Evolutionary conservation across 352 stramenopile species (phyloP).

Genomic region (Thalassiosira allenii): DNA sequence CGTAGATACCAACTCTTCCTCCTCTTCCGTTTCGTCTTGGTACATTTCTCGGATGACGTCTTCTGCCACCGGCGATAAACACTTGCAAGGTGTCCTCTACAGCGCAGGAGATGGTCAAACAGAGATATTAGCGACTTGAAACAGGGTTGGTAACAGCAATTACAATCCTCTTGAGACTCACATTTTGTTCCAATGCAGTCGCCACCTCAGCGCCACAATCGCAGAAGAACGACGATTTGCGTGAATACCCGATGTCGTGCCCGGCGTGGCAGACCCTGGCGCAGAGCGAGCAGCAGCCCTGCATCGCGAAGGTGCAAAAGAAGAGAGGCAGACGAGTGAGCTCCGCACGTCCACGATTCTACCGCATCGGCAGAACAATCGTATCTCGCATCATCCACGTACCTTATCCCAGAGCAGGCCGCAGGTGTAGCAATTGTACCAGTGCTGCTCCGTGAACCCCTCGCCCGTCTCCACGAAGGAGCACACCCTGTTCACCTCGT

Average conservation of each 20-base stretch:
- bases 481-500: slow-evolving; percentile 56
- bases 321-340: no score
- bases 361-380: no score
- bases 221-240: slow-evolving; percentile 89
- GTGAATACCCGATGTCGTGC: slow-evolving; percentile 88
- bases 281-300: slow-evolving; percentile 85
- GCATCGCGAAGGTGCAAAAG: no score
- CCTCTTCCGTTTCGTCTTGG: slow-evolving; percentile 26
- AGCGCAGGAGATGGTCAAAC: no score
- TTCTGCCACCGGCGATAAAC: slow-evolving; percentile 66
- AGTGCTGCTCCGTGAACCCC: slow-evolving; percentile 83
- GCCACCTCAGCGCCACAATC: slow-evolving; percentile 87
- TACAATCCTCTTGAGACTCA: no score
- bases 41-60: slow-evolving; percentile 56
- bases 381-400: no score
- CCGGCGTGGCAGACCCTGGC: slow-evolving; percentile 81
- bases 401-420: slow-evolving; percentile 82
- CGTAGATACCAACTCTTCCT: background rate
- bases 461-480: slow-evolving; percentile 69
- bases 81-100: slow-evolving; percentile 76
- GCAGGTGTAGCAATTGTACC: slow-evolving; percentile 87
- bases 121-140: no score
- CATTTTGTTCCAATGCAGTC: slow-evolving; percentile 55
- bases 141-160: no score
- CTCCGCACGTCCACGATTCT: no score